Conservation (phyloP, 2,329 filamentous ascomycete genomes). For the Dactylellina cionopaga region DNA sequence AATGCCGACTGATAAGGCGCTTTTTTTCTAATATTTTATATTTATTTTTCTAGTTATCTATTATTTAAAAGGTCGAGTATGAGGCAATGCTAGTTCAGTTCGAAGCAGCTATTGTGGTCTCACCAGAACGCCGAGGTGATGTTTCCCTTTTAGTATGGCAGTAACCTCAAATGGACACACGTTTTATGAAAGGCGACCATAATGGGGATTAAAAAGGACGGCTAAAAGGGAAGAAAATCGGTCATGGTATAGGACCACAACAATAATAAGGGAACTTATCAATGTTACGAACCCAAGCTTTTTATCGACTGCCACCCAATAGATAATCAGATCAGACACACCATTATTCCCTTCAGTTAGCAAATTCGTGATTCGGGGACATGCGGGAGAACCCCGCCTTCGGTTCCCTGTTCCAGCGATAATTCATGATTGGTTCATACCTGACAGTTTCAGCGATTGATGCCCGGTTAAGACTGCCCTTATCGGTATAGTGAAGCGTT, state of each 20-base stretch:
- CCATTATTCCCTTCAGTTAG: conserved; percentile 18
- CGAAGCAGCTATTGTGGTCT: conserved; percentile 11
- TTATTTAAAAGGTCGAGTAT: too few species aligned
- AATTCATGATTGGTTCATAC: conserved; percentile 18
- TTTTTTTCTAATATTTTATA: too few species aligned
- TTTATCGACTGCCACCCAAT: conserved; percentile 22
- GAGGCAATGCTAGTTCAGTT: too few species aligned
- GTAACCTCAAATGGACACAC: neutral
- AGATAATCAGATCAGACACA: conserved; percentile 27
- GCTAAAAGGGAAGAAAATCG: conserved; percentile 44
- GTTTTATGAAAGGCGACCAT: conserved; percentile 41
- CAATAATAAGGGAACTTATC: conserved; percentile 20
- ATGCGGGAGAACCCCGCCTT: conserved; percentile 50
- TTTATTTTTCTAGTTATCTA: too few species aligned
- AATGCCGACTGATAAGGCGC: conserved; percentile 30
- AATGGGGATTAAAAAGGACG: conserved; percentile 18
- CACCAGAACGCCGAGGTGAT: conserved; percentile 24
- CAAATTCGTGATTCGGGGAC: conserved; percentile 37
- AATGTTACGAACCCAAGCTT: conserved; percentile 33
- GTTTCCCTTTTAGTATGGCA: neutral
- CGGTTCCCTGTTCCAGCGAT: conserved; percentile 17
- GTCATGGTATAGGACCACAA: conserved; percentile 33
- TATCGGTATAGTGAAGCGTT: conserved; percentile 14
- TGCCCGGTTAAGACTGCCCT: conserved; percentile 31
- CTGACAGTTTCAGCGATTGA: conserved; percentile 31